Conservation (phyloP, 106 monocot species). For the Xerophyta viscosa region DNA sequence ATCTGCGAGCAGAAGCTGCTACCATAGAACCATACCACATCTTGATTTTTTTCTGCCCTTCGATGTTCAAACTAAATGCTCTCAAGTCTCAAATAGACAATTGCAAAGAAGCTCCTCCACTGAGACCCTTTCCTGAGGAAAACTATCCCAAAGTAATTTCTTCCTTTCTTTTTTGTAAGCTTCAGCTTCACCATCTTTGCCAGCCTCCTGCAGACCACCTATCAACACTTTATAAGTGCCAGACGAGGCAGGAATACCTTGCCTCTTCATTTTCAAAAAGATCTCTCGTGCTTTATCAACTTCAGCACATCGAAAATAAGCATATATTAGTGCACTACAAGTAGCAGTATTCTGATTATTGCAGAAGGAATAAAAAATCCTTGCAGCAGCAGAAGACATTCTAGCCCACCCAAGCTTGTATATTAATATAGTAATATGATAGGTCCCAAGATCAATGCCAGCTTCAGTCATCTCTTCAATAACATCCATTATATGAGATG, state of each 20-base stretch:
- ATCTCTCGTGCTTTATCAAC: conserved; percentile 40
- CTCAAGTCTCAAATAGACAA: too few species aligned
- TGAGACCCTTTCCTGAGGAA: too few species aligned
- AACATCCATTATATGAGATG: conserved; percentile 35
- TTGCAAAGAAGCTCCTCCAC: too few species aligned
- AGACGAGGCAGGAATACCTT: conserved; percentile 27
- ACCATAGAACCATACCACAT: too few species aligned
- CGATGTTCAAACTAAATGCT: too few species aligned
- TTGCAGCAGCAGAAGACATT: conserved; percentile 27
- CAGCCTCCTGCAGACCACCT: conserved; percentile 38
- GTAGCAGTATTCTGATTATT: conserved; percentile 41
- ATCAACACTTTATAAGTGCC: conserved; percentile 65
- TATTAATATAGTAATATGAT: conserved; percentile 52
- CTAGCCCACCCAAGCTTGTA: conserved; percentile 44
- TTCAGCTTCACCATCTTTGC: too few species aligned
- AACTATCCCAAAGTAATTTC: too few species aligned
- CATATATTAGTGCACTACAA: conserved; percentile 59
- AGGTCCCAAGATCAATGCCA: conserved; percentile 39
- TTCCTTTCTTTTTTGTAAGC: too few species aligned
- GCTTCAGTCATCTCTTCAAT: conserved; percentile 46
- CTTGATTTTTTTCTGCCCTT: too few species aligned
- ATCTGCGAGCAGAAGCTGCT: too few species aligned
- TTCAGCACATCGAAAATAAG: conserved; percentile 45
- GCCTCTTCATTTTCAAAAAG: conserved; percentile 43
- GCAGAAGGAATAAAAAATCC: conserved; percentile 37